These are phyloP conservation scores for Gloeostereum incarnatum DNA, from an alignment of 768 basidiomycete species.

Conservation along the genomic window DNA sequence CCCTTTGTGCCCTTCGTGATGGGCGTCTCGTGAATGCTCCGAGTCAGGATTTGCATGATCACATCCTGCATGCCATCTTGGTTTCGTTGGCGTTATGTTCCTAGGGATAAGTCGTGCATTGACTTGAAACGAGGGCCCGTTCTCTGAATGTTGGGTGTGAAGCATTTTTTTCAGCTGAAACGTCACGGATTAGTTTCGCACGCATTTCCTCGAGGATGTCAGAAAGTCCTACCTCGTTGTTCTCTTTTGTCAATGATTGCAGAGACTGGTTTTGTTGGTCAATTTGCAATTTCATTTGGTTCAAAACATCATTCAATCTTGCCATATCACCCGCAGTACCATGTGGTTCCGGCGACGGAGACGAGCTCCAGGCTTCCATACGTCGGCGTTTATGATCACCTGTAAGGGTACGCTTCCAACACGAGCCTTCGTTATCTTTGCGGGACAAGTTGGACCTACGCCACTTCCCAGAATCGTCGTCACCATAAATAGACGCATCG, in stretches of 20 bases:
- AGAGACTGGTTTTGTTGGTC: slow-evolving; percentile 37
- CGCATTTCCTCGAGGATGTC: slow-evolving; percentile 2
- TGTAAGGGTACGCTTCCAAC: background rate
- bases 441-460: no score
- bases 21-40: no score
- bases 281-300: slow-evolving; percentile 38
- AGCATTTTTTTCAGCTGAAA: slow-evolving; percentile 19
- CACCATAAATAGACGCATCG: background rate
- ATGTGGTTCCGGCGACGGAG: background rate
- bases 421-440: background rate
- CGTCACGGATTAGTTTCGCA: background rate
- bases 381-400: slow-evolving; percentile 2
- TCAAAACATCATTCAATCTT: slow-evolving; percentile 28
- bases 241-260: slow-evolving; percentile 33
- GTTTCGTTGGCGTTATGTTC: no score
- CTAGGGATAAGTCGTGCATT: no score
- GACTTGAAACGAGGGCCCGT: no score
- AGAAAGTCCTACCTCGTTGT: slow-evolving; percentile 27
- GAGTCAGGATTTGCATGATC: no score
- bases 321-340: no score
- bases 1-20: no score
- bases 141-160: background rate
- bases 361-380: background rate
- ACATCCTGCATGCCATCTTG: no score
- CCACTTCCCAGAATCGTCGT: slow-evolving; percentile 5